Evolutionary conservation across 352 stramenopile genomes (phyloP).

Genomic region (Phytophthora pisi): DNA sequence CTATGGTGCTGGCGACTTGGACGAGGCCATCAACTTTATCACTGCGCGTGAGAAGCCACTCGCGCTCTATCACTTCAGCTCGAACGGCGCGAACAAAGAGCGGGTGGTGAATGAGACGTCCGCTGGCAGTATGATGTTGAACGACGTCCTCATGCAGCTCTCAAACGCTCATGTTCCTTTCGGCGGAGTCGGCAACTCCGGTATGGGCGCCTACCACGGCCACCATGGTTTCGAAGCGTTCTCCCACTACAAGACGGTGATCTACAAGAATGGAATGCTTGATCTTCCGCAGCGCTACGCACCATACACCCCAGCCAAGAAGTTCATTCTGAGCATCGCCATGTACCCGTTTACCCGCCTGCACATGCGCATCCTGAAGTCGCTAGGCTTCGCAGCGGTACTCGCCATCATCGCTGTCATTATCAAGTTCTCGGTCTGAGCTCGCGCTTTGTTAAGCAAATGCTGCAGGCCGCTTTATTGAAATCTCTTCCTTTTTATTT

Average conservation of each 20-base stretch:
- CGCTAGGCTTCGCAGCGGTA: conserved; percentile 30
- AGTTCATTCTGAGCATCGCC: conserved; percentile 44
- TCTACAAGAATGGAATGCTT: conserved; percentile 68
- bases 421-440: conserved; percentile 32
- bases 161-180: conserved; percentile 75
- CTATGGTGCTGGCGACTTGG: conserved; percentile 45
- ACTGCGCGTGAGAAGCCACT: conserved; percentile 74
- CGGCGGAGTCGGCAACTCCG: conserved; percentile 75
- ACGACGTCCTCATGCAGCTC: conserved; percentile 86
- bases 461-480: background rate
- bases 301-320: conserved; percentile 46
- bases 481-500: conserved; percentile 15
- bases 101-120: conserved; percentile 55
- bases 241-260: conserved; percentile 69
- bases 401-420: conserved; percentile 40
- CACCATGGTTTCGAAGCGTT: conserved; percentile 82
- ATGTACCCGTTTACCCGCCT: conserved; percentile 57
- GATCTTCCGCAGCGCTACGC: conserved; percentile 62
- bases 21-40: conserved; percentile 45
- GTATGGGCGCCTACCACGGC: conserved; percentile 87
- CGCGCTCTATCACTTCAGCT: conserved; percentile 87
- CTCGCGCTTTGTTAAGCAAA: background rate
- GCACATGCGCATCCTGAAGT: conserved; percentile 46
- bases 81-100: conserved; percentile 44
- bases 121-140: conserved; percentile 68